Conservation (phyloP, 225 moss, liverwort and hornwort genomes). For the Climacium dendroides region DNA sequence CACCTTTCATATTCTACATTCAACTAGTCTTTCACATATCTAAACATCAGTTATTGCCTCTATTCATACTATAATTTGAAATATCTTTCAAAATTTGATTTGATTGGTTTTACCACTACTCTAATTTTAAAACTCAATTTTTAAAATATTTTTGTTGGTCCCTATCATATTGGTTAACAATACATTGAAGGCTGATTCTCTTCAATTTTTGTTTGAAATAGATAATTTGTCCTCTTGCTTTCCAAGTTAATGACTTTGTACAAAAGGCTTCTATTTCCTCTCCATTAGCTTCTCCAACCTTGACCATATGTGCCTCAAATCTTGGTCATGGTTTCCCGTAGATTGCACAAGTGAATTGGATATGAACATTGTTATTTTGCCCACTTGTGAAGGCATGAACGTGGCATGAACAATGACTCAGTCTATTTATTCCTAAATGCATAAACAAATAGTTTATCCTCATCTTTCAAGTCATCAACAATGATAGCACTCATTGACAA, state of each 20-base stretch:
- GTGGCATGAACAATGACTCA: too few species aligned
- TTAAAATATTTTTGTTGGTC: not conserved
- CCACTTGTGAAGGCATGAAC: not conserved
- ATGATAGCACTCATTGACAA: not conserved
- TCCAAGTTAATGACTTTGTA: not conserved
- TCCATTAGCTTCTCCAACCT: too few species aligned
- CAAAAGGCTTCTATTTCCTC: not conserved
- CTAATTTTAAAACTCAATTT: not conserved
- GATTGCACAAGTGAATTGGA: not conserved
- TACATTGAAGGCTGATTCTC: accelerated
- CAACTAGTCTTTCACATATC: not conserved
- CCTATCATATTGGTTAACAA: not conserved
- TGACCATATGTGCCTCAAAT: accelerated
- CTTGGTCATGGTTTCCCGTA: accelerated
- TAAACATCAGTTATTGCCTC: not conserved
- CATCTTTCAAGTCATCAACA: not conserved
- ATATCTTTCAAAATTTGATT: not conserved
- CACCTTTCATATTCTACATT: not conserved
- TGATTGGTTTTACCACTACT: accelerated
- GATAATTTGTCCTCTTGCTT: accelerated
- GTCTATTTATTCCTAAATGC: not conserved
- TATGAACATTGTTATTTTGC: not conserved
- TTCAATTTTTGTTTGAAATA: not conserved
- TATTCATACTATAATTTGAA: not conserved
- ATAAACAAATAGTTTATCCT: not conserved